phyloP scores from a whole-genome alignment of 331 rosid genomes.

The Quercus tomentella region DNA sequence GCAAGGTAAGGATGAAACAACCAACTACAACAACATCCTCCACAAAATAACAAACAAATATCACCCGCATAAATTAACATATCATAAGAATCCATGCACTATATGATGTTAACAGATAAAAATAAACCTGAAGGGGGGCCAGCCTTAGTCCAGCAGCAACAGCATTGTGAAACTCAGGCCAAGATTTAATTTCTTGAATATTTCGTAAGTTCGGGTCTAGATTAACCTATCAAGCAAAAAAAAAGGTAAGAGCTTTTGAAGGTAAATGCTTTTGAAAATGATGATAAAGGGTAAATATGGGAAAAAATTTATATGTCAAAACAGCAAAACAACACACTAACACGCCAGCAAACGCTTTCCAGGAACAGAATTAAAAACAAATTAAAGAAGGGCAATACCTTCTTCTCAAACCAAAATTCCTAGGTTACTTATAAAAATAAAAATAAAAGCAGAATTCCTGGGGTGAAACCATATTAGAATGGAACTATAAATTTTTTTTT shows the following conservation, averaged over 20 bases:
- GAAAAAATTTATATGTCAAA: neutral
- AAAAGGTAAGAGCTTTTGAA: neutral
- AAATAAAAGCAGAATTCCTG: neutral
- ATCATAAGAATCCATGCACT: neutral
- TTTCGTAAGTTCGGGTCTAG: conserved; percentile 83
- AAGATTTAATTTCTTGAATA: conserved; percentile 81
- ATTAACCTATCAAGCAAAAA: conserved; percentile 59
- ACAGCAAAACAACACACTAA: neutral
- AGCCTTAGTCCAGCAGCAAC: conserved; percentile 96
- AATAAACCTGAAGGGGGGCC: conserved; percentile 90
- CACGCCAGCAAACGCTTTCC: neutral
- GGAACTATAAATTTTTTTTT: neutral
- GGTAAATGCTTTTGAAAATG: neutral
- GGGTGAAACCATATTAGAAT: neutral
- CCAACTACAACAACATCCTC: neutral
- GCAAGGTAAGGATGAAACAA: neutral
- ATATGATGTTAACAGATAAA: conserved; percentile 7
- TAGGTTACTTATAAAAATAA: neutral
- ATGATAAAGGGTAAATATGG: neutral
- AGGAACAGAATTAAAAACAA: conserved; percentile 4
- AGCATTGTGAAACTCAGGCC: conserved; percentile 99
- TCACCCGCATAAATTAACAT: neutral
- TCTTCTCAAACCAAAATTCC: neutral
- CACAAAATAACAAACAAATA: neutral
- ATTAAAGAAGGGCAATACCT: conserved; percentile 2